Evolutionary conservation across 2,329 filamentous ascomycete species (phyloP).

Genomic region (Fusarium begoniae): DNA sequence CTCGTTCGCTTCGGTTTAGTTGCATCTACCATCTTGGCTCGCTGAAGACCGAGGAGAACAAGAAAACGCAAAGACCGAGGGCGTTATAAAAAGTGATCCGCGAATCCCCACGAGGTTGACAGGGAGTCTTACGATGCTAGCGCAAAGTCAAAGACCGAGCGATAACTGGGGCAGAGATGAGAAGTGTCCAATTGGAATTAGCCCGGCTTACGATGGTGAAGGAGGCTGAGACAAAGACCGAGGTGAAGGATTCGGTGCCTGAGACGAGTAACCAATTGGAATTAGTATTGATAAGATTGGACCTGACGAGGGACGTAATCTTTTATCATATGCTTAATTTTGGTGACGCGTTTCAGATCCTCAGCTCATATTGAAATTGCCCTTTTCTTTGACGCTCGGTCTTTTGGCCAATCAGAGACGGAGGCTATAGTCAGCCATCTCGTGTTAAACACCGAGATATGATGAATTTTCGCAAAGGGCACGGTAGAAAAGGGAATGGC

Average conservation of each 20-base stretch:
- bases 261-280: neutral
- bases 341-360: neutral
- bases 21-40: neutral
- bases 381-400: neutral
- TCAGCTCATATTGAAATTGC: neutral
- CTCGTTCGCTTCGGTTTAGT: conserved; percentile 24
- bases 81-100: neutral
- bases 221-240: conserved; percentile 6
- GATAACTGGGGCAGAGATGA: neutral
- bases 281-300: too few relatives aligned
- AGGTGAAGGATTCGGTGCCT: conserved; percentile 7
- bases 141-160: conserved; percentile 10
- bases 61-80: conserved; percentile 10
- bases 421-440: neutral
- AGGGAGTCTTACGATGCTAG: neutral
- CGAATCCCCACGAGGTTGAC: neutral
- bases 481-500: fast-evolving
- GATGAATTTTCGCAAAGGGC: neutral
- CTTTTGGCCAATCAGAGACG: neutral
- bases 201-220: neutral
- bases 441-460: neutral
- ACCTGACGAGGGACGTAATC: neutral
- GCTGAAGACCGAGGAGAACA: conserved; percentile 3
- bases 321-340: neutral
- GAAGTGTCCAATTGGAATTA: neutral